Conservation (phyloP, 192 early-diverging fungal species). For the Coemansia sp. region DNA sequence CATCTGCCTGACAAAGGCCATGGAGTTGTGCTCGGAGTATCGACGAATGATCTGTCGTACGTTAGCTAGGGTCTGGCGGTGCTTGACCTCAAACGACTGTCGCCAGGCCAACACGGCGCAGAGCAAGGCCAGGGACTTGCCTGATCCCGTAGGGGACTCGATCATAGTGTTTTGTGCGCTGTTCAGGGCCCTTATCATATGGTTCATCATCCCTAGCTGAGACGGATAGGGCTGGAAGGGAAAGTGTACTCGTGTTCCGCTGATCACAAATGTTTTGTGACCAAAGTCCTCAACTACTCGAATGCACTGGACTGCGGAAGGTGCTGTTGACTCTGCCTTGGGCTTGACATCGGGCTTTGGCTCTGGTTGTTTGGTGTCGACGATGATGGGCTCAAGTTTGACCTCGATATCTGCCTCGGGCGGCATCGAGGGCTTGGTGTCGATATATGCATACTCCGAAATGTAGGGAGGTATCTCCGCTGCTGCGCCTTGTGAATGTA, state of each 20-base stretch:
- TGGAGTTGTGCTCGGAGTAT: slow-evolving; percentile 48
- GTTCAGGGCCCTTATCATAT: slow-evolving; percentile 62
- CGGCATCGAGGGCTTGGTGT: neutral
- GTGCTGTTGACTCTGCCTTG: neutral
- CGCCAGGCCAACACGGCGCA: slow-evolving; percentile 74
- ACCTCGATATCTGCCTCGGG: neutral
- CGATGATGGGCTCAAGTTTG: neutral
- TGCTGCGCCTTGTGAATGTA: neutral
- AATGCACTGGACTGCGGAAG: neutral
- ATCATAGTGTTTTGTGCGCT: slow-evolving; percentile 65
- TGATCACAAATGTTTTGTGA: slow-evolving; percentile 37
- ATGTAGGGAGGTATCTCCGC: neutral
- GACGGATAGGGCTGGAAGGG: slow-evolving; percentile 71
- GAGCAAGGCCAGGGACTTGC: slow-evolving; percentile 77
- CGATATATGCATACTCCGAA: neutral
- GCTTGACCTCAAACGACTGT: slow-evolving; percentile 43
- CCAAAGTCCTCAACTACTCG: slow-evolving; percentile 9
- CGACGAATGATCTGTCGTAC: slow-evolving; percentile 43
- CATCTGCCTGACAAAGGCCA: slow-evolving; percentile 31
- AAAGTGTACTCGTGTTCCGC: slow-evolving; percentile 64
- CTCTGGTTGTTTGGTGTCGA: neutral
- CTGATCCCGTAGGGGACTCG: slow-evolving; percentile 79
- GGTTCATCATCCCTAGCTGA: slow-evolving; percentile 70
- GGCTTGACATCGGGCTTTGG: neutral
- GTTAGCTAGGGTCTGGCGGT: slow-evolving; percentile 38